Percentiles rank a stretch among this genome's conserved stretches.
Evolutionary conservation across 768 basidiomycete species (phyloP).

Genomic region (Lactarius trivialis): DNA sequence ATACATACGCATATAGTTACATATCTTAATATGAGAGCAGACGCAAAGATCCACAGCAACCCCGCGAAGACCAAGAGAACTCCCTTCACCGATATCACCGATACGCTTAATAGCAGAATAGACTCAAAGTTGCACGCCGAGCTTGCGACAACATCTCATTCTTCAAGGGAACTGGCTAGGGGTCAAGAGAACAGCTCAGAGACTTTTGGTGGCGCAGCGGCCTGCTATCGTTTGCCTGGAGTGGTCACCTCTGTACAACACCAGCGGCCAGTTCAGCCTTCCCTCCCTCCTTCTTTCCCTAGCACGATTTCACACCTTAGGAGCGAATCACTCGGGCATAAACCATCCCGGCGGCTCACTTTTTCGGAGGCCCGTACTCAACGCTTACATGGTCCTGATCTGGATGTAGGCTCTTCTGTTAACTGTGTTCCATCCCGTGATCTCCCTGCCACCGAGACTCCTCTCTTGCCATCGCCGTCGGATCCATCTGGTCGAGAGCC

Average conservation of each 20-base stretch:
- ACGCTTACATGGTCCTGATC: background rate
- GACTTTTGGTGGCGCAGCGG: background rate
- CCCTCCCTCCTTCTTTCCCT: background rate
- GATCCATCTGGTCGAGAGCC: background rate
- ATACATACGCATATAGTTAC: background rate
- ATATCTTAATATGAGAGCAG: background rate
- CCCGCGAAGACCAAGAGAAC: background rate
- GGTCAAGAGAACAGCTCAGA: background rate
- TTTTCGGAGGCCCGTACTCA: background rate
- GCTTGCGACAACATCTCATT: background rate
- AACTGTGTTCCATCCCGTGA: background rate
- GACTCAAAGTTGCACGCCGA: background rate
- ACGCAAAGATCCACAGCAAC: background rate
- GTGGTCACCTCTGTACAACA: background rate
- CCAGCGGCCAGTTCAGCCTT: background rate
- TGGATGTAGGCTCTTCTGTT: background rate
- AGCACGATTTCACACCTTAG: background rate
- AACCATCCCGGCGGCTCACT: background rate
- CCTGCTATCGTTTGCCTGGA: background rate
- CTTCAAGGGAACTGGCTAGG: background rate
- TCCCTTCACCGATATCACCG: slow-evolving; percentile 22
- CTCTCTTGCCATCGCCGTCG: background rate
- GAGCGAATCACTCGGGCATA: background rate
- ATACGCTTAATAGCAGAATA: background rate
- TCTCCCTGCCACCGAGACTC: background rate